Conservation (phyloP, 1,284 basidiomycete genomes). For the Leccinum griseonigrum region DNA sequence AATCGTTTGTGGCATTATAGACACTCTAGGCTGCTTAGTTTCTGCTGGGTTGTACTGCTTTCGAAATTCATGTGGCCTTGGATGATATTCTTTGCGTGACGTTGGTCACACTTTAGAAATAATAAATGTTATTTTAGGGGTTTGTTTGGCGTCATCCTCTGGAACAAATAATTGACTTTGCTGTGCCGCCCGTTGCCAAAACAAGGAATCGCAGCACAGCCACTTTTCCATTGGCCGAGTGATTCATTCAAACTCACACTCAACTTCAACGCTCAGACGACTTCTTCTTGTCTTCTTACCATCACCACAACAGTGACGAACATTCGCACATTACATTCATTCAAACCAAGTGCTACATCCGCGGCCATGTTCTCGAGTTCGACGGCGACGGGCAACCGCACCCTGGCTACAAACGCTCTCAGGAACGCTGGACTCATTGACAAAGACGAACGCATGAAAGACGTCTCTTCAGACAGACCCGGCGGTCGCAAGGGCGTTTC, state of each 20-base stretch:
- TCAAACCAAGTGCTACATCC: background rate
- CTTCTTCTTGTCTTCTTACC: conserved; percentile 21
- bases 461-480: conserved; percentile 55
- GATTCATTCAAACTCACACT: conserved; percentile 18
- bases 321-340: background rate
- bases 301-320: conserved; percentile 2
- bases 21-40: conserved; percentile 8
- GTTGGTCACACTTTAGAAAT: conserved; percentile 16
- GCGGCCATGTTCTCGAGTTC: conserved; percentile 50
- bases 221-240: conserved; percentile 12
- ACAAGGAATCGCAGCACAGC: conserved; percentile 25
- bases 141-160: conserved; percentile 29
- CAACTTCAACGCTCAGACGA: conserved; percentile 24
- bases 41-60: conserved; percentile 6
- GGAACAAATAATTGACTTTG: conserved; percentile 21
- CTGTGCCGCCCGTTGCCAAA: conserved; percentile 12
- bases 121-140: background rate
- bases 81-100: conserved; percentile 17
- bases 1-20: conserved; percentile 2
- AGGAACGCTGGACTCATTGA: conserved; percentile 71
- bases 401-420: conserved; percentile 56
- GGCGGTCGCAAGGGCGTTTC: conserved; percentile 64
- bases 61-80: conserved; percentile 19
- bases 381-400: conserved; percentile 51
- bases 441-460: conserved; percentile 69